Evolutionary conservation across 306 rosid genomes (phyloP), one percentile per base, ranked within the genome.

Genomic region (Biancaea sappan): DNA sequence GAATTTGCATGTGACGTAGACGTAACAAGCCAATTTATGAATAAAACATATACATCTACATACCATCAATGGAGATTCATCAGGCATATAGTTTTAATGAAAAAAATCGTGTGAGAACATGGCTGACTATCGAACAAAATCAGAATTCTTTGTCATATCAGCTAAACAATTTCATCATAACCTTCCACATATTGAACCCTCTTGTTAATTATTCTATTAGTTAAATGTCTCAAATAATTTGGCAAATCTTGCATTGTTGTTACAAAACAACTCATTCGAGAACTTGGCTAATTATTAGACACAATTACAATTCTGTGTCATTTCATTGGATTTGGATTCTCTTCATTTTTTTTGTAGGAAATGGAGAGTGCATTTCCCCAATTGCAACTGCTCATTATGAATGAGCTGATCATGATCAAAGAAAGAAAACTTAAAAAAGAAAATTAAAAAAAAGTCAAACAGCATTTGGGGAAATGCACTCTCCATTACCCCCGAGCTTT

Each of bases 121-220:
- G 10, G 38, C 16, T 71, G 6, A 26, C 69, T 28, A 13, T 64
- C 19, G 2, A 11, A 73, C 16, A 38, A 29, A 18, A n/a, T 51
- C 19, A 53, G 25, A 34, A 51, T 52, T 31, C 54, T 7, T 11
- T 40, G 14, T 43, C 26, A 56, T 34, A 8, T 29, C 37, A n/a
- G 37, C 40, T 72, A 47, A 38, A 29, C 73, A 19, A 21, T 69
- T 50, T 70, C 37, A 13, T 70, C 51, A 14, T 19, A 31, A 28
- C 14, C 73, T 68, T 68, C 50, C 13, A 29, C 28, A 32, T 12
- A 5, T 5, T 18, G 9, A 4, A 48, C 19, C 29, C 19, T 12
- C 31, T 29, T 31, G 43, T 21, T 47, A 13, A 34, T n/a, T 12
- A 18, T 14, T 8, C 25, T 67, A 8, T 25, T 46, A 16, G 56